Conservation (phyloP, 345 rosid genomes). For the Xanthoceras sorbifolium region DNA sequence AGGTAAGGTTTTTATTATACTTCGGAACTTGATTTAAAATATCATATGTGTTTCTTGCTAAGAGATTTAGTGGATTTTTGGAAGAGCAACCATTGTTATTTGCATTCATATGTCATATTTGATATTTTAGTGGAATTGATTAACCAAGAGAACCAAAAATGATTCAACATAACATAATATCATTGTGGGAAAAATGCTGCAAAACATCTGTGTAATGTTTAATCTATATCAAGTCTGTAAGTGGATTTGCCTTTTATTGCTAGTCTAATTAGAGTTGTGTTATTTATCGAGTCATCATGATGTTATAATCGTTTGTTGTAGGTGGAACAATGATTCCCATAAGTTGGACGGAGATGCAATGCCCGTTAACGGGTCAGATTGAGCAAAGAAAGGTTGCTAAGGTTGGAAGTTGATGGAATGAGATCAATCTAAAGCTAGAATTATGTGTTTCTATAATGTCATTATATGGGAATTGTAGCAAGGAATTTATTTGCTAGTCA, state of each 20-base stretch:
- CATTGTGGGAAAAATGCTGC: background rate
- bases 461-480: background rate
- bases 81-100: background rate
- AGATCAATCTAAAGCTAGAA: constrained; percentile 9
- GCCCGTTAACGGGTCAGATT: constrained; percentile 80
- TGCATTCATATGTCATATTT: background rate
- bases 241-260: background rate
- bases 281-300: background rate
- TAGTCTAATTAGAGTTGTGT: background rate
- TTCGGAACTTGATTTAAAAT: background rate
- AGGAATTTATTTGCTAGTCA: background rate
- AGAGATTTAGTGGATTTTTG: background rate
- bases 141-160: background rate
- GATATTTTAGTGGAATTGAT: background rate
- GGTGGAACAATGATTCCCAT: constrained; percentile 90
- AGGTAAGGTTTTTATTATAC: constrained; percentile 43
- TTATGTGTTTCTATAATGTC: background rate
- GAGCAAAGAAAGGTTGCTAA: constrained; percentile 92
- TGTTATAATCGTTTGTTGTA: constrained; percentile 27
- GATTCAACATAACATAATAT: background rate
- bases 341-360: constrained; percentile 98
- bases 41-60: background rate
- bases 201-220: background rate
- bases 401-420: constrained; percentile 46
- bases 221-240: background rate